Conservation (phyloP, 2,329 filamentous ascomycete genomes). For the Aureobasidium pullulans region DNA sequence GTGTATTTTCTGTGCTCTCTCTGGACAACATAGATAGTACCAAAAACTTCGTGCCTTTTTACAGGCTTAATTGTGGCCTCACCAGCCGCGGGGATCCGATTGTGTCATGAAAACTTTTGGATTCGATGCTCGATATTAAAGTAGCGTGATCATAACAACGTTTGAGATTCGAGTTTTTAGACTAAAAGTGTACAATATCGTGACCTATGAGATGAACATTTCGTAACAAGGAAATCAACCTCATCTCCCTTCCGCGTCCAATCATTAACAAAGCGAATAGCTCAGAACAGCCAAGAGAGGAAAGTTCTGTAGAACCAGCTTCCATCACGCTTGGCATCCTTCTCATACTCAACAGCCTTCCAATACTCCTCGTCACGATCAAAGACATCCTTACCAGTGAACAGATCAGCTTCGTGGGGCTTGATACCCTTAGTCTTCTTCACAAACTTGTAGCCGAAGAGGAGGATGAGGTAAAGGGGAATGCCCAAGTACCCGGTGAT, state of each 20-base stretch:
- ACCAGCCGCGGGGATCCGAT: too few relatives aligned
- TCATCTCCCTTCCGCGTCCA: background rate
- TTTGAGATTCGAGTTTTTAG: background rate
- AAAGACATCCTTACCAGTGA: slow-evolving; percentile 64
- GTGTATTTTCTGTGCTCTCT: too few relatives aligned
- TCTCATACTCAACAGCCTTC: slow-evolving; percentile 47
- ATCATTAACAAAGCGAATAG: slow-evolving; percentile 17
- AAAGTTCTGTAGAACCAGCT: slow-evolving; percentile 52
- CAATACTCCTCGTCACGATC: slow-evolving; percentile 67
- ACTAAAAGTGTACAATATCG: background rate
- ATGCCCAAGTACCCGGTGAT: slow-evolving; percentile 72
- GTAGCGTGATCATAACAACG: too few relatives aligned
- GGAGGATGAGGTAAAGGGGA: slow-evolving; percentile 62
- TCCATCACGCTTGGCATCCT: slow-evolving; percentile 27
- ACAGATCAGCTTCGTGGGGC: slow-evolving; percentile 59
- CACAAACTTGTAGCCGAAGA: slow-evolving; percentile 59
- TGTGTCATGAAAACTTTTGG: too few relatives aligned
- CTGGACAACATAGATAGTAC: too few relatives aligned
- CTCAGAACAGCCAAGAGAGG: slow-evolving; percentile 53
- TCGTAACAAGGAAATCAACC: background rate
- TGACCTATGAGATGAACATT: background rate
- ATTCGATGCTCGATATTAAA: too few relatives aligned
- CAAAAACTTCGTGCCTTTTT: too few relatives aligned
- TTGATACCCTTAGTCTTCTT: slow-evolving; percentile 49
- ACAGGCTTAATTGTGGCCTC: too few relatives aligned